Evolutionary conservation across 1,284 basidiomycete species (phyloP).

Genomic region (Dichomitus squalens): DNA sequence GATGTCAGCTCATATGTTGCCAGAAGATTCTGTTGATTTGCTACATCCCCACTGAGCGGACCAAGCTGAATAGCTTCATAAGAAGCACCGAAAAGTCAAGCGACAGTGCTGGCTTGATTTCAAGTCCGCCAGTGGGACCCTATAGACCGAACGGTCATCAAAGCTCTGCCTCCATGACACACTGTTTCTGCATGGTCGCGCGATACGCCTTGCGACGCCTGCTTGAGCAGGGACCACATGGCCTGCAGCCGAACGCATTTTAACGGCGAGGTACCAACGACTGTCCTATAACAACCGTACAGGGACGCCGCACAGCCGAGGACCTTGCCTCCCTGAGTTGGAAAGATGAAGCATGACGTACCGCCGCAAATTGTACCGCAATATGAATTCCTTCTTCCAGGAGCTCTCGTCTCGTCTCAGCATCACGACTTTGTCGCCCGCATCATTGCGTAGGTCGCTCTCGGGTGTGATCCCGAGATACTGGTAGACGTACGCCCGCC

Average conservation of each 20-base stretch:
- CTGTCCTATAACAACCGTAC: background rate
- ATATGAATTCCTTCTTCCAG: conserved; percentile 72
- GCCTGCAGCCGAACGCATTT: conserved; percentile 10
- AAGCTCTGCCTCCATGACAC: no score
- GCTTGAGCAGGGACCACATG: background rate
- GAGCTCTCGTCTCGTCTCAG: conserved; percentile 57
- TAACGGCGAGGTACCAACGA: conserved; percentile 1
- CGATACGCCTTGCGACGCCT: no score
- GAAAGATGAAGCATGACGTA: conserved; percentile 34
- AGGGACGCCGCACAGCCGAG: background rate
- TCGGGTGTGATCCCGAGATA: conserved; percentile 71
- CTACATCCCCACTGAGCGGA: no score
- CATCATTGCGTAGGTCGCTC: conserved; percentile 44
- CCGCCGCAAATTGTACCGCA: conserved; percentile 56
- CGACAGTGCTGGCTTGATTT: no score
- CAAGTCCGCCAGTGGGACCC: no score
- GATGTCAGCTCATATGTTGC: no score
- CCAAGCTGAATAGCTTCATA: no score
- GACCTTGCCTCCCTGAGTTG: background rate
- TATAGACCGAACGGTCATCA: no score
- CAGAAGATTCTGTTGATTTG: no score
- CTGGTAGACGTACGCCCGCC: conserved; percentile 74
- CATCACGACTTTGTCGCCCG: conserved; percentile 40
- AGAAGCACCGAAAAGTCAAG: no score
- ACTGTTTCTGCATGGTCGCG: no score